These are phyloP conservation scores for Trichothecium roseum DNA, from an alignment of 2,329 filamentous ascomycete genomes.

Conservation along the genomic window DNA sequence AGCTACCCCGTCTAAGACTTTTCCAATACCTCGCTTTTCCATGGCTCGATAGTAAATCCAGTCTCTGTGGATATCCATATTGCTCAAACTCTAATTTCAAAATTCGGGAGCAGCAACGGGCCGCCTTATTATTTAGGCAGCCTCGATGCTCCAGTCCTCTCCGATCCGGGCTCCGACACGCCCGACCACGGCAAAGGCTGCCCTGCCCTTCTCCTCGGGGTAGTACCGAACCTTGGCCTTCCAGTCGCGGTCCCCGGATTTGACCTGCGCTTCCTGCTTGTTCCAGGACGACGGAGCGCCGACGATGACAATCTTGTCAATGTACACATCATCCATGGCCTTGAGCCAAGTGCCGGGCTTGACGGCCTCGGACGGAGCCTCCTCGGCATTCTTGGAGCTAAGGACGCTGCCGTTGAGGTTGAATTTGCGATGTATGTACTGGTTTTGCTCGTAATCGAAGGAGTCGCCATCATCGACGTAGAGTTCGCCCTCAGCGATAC, in stretches of 20 bases:
- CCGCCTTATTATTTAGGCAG: constrained; percentile 12
- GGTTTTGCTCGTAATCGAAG: constrained; percentile 76
- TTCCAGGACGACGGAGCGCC: constrained; percentile 66
- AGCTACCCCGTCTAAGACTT: too few species aligned
- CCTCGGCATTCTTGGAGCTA: constrained; percentile 57
- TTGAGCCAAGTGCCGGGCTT: constrained; percentile 63
- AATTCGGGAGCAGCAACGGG: constrained; percentile 1
- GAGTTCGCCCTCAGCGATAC: constrained; percentile 62
- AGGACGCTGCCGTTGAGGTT: constrained; percentile 51
- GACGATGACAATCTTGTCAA: constrained; percentile 79
- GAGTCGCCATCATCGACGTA: constrained; percentile 93
- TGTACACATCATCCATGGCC: constrained; percentile 63
- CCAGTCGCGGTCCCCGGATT: constrained; percentile 41
- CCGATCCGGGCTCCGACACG: constrained; percentile 41
- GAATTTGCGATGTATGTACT: constrained; percentile 81
- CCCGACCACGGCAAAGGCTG: constrained; percentile 42
- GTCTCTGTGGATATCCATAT: too few species aligned
- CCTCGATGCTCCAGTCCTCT: constrained; percentile 39
- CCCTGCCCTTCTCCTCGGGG: constrained; percentile 32
- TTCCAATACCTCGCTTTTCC: too few species aligned
- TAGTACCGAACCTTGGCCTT: constrained; percentile 52
- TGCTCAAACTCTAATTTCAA: neutral
- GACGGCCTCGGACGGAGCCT: constrained; percentile 39
- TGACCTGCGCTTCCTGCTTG: constrained; percentile 48
- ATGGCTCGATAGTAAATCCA: too few species aligned